These are phyloP conservation scores for Amaranthus cruentus DNA, from an alignment of 148 eudicot species.

Conservation along the genomic window DNA sequence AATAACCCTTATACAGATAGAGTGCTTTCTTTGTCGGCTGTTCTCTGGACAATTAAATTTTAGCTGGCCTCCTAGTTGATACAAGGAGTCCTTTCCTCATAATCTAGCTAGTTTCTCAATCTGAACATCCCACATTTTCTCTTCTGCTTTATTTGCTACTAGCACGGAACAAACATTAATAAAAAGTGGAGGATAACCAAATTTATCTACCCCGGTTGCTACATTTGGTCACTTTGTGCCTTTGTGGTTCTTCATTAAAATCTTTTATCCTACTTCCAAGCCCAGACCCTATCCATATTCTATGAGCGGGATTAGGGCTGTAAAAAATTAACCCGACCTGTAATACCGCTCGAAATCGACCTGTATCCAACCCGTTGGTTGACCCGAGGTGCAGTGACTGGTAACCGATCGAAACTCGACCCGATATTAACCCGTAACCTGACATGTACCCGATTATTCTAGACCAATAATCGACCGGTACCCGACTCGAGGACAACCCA, in stretches of 20 bases:
- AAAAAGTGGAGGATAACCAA: neutral
- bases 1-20: neutral
- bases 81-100: neutral
- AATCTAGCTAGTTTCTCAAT: neutral
- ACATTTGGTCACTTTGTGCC: neutral
- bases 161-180: neutral
- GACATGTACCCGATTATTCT: too few species aligned
- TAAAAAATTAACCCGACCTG: too few species aligned
- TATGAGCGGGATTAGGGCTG: too few species aligned
- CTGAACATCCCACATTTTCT: neutral
- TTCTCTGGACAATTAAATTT: neutral
- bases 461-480: too few species aligned
- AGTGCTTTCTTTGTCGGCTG: neutral
- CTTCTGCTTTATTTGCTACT: neutral
- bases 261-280: neutral
- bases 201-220: neutral
- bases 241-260: neutral
- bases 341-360: too few species aligned
- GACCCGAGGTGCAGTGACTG: too few species aligned
- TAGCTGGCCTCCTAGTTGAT: neutral
- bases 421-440: too few species aligned
- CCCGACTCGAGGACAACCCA: too few species aligned
- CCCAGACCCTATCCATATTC: too few species aligned
- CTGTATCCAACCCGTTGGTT: too few species aligned
- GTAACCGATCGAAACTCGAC: too few species aligned